Conservation (phyloP, 2,329 filamentous ascomycete genomes). For the Aspergillus felis region DNA sequence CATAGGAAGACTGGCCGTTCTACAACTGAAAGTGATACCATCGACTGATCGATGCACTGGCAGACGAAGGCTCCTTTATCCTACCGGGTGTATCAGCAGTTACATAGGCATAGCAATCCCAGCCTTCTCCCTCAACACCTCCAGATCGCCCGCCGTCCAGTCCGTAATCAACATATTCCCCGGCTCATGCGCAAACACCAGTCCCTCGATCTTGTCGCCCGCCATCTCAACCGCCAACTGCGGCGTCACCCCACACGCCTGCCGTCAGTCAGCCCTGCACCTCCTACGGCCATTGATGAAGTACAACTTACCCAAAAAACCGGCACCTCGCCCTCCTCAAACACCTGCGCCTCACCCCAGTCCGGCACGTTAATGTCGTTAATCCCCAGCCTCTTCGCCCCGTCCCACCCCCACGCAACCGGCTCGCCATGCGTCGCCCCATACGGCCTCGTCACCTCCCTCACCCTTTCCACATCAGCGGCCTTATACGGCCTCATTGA, state of each 20-base stretch:
- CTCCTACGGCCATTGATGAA: too few relatives aligned
- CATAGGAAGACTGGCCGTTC: neutral
- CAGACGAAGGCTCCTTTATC: too few relatives aligned
- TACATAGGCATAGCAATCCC: neutral
- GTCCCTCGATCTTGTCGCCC: conserved; percentile 44
- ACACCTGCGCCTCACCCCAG: conserved; percentile 52
- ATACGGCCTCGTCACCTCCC: too few relatives aligned
- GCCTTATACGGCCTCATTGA: too few relatives aligned
- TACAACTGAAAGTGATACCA: too few relatives aligned
- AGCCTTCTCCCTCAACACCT: conserved; percentile 5
- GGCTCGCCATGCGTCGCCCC: too few relatives aligned
- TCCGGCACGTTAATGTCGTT: conserved; percentile 50
- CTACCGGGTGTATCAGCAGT: neutral
- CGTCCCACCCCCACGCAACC: conserved; percentile 50
- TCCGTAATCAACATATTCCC: conserved; percentile 62
- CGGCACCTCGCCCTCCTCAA: conserved; percentile 35
- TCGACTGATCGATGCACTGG: too few relatives aligned
- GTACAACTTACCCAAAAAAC: conserved; percentile 35
- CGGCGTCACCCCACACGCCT: conserved; percentile 65
- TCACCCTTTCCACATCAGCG: too few relatives aligned
- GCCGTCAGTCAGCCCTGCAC: conserved; percentile 50
- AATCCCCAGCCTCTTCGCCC: conserved; percentile 51
- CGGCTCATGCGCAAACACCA: conserved; percentile 59
- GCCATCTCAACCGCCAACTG: conserved; percentile 61
- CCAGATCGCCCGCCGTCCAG: conserved; percentile 40